These are phyloP conservation scores for Sphaceloma murrayae DNA, from an alignment of 2,329 filamentous ascomycete genomes.

Conservation along the genomic window DNA sequence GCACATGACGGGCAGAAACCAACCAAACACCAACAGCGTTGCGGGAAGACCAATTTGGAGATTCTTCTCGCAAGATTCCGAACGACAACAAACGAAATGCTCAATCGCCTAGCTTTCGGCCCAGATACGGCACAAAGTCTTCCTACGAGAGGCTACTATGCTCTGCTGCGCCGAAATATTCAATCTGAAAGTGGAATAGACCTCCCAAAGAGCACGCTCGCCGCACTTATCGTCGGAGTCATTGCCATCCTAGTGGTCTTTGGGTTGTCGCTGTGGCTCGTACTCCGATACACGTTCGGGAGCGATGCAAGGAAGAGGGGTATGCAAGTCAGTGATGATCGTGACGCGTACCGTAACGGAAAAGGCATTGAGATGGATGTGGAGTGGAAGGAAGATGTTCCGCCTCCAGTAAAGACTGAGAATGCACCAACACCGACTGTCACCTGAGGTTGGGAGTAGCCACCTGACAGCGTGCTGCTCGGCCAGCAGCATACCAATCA, in stretches of 20 bases:
- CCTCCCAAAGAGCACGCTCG: conserved; percentile 16
- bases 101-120: not conserved
- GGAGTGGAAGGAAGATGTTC: not conserved
- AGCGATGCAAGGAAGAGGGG: conserved; percentile 15
- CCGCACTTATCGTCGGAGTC: conserved; percentile 16
- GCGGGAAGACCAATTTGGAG: no score
- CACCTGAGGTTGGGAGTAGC: no score
- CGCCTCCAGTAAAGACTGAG: not conserved
- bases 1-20: no score
- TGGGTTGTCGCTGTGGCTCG: conserved; percentile 14
- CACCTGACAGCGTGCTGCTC: no score
- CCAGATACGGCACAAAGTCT: not conserved
- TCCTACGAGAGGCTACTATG: not conserved
- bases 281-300: conserved; percentile 18
- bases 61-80: no score
- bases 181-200: conserved; percentile 1
- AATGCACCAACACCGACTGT: no score
- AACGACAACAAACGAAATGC: not conserved
- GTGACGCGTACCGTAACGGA: conserved; percentile 4
- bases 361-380: not conserved
- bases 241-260: conserved; percentile 16
- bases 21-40: no score
- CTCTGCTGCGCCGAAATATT: not conserved
- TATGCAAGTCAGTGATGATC: conserved; percentile 8
- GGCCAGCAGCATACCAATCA: no score